Conservation (phyloP, 257 asterid genomes). For the Paraleonurus japonicus region DNA sequence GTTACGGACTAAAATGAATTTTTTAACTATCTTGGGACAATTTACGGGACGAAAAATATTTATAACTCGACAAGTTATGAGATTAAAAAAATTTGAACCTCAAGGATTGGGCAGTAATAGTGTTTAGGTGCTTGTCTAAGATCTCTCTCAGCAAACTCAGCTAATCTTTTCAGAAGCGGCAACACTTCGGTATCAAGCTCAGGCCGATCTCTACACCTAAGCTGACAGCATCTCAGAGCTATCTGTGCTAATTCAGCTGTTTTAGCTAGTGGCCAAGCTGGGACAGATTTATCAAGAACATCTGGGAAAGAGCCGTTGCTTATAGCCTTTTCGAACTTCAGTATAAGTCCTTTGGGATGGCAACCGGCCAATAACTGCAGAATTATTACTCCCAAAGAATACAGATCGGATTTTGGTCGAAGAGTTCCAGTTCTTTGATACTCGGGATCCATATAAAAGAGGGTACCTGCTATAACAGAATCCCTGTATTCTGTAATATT, state of each 20-base stretch:
- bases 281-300: slow-evolving; percentile 62
- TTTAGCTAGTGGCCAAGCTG: slow-evolving; percentile 70
- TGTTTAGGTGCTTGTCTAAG: slow-evolving; percentile 51
- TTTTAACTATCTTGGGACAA: too few species aligned
- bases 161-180: slow-evolving; percentile 63
- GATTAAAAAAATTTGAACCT: too few species aligned
- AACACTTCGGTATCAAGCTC: slow-evolving; percentile 80
- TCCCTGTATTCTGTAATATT: slow-evolving; percentile 65
- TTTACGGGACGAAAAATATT: too few species aligned
- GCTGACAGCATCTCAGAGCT: slow-evolving; percentile 65
- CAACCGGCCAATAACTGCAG: slow-evolving; percentile 72
- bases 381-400: slow-evolving; percentile 73
- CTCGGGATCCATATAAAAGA: slow-evolving; percentile 88
- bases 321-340: slow-evolving; percentile 67
- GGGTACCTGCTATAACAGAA: slow-evolving; percentile 77
- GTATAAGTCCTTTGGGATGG: slow-evolving; percentile 61
- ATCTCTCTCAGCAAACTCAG: slow-evolving; percentile 55
- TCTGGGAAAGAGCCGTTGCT: slow-evolving; percentile 35
- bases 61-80: too few species aligned
- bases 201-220: slow-evolving; percentile 89
- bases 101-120: slow-evolving; percentile 84
- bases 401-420: slow-evolving; percentile 85
- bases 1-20: too few species aligned
- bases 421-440: slow-evolving; percentile 87
- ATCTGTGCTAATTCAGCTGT: slow-evolving; percentile 59